These are phyloP conservation scores for Kwoniella dejecticola DNA, from an alignment of 768 basidiomycete species.

Conservation along the genomic window DNA sequence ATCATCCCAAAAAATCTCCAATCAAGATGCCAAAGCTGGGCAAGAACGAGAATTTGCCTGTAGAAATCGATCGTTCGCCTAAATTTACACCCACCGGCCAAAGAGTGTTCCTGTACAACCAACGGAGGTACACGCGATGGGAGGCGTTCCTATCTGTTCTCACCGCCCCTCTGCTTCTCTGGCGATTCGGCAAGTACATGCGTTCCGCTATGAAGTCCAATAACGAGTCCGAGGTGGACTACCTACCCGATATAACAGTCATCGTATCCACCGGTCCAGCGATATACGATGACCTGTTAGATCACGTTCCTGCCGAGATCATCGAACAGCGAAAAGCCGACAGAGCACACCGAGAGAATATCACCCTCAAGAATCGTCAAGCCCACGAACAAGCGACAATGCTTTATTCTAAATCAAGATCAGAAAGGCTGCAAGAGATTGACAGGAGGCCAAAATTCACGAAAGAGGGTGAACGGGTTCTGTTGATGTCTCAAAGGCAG, in stretches of 20 bases:
- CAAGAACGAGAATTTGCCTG: too few species aligned
- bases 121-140: background rate
- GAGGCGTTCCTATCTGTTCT: background rate
- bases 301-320: background rate
- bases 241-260: background rate
- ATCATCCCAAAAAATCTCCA: too few species aligned
- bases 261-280: background rate
- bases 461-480: background rate
- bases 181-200: background rate
- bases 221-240: background rate
- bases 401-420: background rate
- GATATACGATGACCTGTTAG: background rate
- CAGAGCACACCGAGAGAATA: background rate
- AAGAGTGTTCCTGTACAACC: background rate
- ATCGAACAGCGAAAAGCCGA: background rate
- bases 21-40: too few species aligned
- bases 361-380: background rate
- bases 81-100: background rate
- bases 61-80: background rate
- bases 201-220: background rate
- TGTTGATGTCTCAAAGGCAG: background rate
- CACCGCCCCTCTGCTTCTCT: background rate
- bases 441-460: background rate
- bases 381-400: background rate
- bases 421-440: background rate